These are phyloP conservation scores for Ogataea hybrid DNA, from an alignment of 1,139 yeast species.

Conservation along the genomic window DNA sequence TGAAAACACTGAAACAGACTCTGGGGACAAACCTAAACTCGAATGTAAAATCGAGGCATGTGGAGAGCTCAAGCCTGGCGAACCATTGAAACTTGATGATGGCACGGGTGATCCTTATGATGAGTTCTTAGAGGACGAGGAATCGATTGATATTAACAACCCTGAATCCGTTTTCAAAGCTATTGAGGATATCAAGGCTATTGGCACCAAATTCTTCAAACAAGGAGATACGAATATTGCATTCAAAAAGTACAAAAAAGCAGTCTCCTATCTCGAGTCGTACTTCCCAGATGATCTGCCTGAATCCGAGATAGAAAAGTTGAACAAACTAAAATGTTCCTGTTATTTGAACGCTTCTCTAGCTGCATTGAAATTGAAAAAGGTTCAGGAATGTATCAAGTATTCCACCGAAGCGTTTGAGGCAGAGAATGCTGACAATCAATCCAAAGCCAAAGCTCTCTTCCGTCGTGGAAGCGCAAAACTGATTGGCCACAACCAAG, in stretches of 20 bases:
- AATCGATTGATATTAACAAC: conserved; percentile 54
- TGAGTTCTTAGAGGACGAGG: conserved; percentile 73
- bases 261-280: conserved; percentile 63
- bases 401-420: conserved; percentile 69
- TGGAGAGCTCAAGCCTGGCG: conserved; percentile 69
- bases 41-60: conserved; percentile 74
- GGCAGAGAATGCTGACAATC: conserved; percentile 58
- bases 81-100: conserved; percentile 51
- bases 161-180: conserved; percentile 69
- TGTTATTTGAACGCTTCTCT: conserved; percentile 71
- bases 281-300: conserved; percentile 72
- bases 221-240: conserved; percentile 57
- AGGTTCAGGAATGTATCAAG: conserved; percentile 53
- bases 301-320: conserved; percentile 47
- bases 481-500: conserved; percentile 63
- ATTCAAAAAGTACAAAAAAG: conserved; percentile 67
- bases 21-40: conserved; percentile 59
- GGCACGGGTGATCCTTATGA: conserved; percentile 87
- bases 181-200: conserved; percentile 63
- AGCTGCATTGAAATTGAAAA: conserved; percentile 64
- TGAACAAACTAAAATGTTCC: conserved; percentile 57
- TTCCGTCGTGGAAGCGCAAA: conserved; percentile 85
- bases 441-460: conserved; percentile 76
- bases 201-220: conserved; percentile 77
- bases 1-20: conserved; percentile 66